Conservation (phyloP, 805 yeast genomes). For the Saturnispora kantuleensis region DNA sequence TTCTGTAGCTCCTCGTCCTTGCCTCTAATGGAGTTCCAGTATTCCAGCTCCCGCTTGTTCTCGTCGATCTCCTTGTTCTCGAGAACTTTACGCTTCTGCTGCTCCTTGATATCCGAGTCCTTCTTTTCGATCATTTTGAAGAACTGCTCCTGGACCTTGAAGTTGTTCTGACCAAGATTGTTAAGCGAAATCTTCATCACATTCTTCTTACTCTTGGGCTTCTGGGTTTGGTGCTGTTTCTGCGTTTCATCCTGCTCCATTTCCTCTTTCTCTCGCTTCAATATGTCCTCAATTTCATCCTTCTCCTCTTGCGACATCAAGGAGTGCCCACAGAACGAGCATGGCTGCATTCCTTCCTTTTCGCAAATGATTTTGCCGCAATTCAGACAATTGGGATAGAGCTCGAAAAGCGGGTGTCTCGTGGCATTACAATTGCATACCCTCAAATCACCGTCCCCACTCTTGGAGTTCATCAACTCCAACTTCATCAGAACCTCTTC, state of each 20-base stretch:
- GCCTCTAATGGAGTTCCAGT: conserved; percentile 30
- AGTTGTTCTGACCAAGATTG: conserved; percentile 54
- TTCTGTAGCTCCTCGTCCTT: conserved; percentile 49
- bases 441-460: conserved; percentile 13
- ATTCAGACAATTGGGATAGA: conserved; percentile 86
- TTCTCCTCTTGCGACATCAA: conserved; percentile 57
- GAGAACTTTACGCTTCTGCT: conserved; percentile 28
- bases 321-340: conserved; percentile 70
- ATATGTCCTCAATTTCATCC: conserved; percentile 40
- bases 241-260: conserved; percentile 24
- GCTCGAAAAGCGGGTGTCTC: conserved; percentile 77
- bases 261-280: conserved; percentile 44
- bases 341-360: conserved; percentile 84
- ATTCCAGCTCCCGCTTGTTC: conserved; percentile 35
- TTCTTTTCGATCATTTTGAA: conserved; percentile 50
- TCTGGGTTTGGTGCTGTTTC: conserved; percentile 10
- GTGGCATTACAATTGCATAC: conserved; percentile 79
- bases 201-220: conserved; percentile 27
- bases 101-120: conserved; percentile 26
- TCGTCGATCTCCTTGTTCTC: conserved; percentile 31
- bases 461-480: conserved; percentile 24
- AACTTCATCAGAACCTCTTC: conserved; percentile 38
- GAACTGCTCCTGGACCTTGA: conserved; percentile 57
- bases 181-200: conserved; percentile 46
- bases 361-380: conserved; percentile 93